Base-by-base conservation (phyloP, 495 filamentous ascomycete genomes). In the Geopyxis carbonaria region DNA sequence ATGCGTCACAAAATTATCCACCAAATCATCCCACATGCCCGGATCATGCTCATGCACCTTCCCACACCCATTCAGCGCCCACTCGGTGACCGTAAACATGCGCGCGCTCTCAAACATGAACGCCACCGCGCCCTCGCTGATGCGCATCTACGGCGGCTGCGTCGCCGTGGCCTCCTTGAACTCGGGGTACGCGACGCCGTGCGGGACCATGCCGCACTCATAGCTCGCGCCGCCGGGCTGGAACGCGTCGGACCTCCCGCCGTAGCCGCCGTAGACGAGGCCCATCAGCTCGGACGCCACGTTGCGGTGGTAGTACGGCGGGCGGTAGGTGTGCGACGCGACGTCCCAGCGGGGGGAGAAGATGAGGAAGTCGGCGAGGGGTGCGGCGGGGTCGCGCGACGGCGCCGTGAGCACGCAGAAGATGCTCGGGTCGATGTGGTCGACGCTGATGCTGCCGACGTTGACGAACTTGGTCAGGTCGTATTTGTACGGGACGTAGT, bases 401-500 rank as follows among this genome's bases (percentile, higher is more conserved):
- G 70, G 72, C 5, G 75, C 79, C 8, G 78, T 77, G 16, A 89
- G 65, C 4, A 89, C 79, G 2, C 77, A 82, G 64, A 69, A 83
- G 57, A 87, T 81, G 45, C 68, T 74, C 7, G 80, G 80, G 55
- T 87, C 80, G 0, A 75, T 75, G 51, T 86, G 80, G 59, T 87
- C 80, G 50, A 67, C 78, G 8, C 66, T 74, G 45, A 78, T 69
- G 29, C 63, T 70, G 38, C 77, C 78, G 23, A 86, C 70, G 31
- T 72, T 75, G 62, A 72, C 77, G 69, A 84, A 87, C 34, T 75
- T 70, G 2, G 69, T 75, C 0, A 87, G 68, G 57, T 85, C 80
- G 61, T 87, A 86, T 56, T 87, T 87, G 69, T 75, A 87, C 0
- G 80, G 80, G 53, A 78, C 78, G 57, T 81, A 83, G 50, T 61